Base-by-base conservation (phyloP, 2,329 filamentous ascomycete genomes). In the Rhynchosporium agropyri region DNA sequence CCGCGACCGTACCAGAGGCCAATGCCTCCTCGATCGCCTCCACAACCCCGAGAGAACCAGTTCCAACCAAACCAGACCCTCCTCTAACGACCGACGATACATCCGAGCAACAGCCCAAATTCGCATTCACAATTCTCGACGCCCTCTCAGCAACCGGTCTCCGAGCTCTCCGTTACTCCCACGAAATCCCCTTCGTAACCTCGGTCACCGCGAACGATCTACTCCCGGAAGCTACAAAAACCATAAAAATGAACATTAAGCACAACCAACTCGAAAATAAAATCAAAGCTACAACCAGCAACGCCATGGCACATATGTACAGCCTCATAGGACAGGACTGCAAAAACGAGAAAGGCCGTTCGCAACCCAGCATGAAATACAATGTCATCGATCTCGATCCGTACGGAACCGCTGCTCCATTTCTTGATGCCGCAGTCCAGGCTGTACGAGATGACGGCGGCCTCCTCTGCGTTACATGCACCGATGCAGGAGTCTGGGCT, bases 361-460 rank as follows among this genome's bases (percentile, higher is more conserved):
- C 58, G 31, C 77, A 75, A 57, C 74, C 76, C 38, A 78, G 79
- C 66, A 82, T 86, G 72, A 87, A 84, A 71, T 99, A 96, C 75
- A 91, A 98, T 75, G 93, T 97, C 28, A 95, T 99, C 67, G 95
- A 99, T 74, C 83, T 99, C 36, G 95, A 99, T 74, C 95, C 95
- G 0, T 99, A 99, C 72, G 95, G 95, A 48, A 96, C 92, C 0
- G 95, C 94, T 0, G 91, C 91, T 9, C 90, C 91, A 1, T 99
- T 99, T 76, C 83, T 99, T 60, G 95, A 99, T 74, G 88, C 91
- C 1, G 92, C 95, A 1, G 81, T 99, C 8, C 93, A 97, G 77
- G 87, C 91, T 1, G 84, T 97, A 7, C 87, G 83, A 55, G 84
- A 89, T 67, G 91, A 97, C 70, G 94, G 94, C 1, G 95, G 95